Evolutionary conservation across 2,329 filamentous ascomycete species (phyloP).

Genomic region (Endothia cerciana): DNA sequence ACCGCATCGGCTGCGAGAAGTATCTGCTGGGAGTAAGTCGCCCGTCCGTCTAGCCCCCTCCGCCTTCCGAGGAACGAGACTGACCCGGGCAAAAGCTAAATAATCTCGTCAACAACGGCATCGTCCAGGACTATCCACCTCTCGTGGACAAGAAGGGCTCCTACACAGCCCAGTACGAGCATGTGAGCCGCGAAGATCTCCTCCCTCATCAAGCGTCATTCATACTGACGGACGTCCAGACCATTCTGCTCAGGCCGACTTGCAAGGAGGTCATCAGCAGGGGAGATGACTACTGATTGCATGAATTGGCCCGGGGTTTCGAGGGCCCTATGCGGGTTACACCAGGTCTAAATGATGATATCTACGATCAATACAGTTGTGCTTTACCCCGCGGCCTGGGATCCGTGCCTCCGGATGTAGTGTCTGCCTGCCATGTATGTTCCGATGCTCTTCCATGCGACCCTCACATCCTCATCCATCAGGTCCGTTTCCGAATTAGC

Average conservation of each 20-base stretch:
- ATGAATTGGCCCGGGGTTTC: not conserved
- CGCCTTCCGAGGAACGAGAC: slow-evolving; percentile 33
- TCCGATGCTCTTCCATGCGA: too few species aligned
- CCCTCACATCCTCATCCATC: too few species aligned
- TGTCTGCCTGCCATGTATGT: not conserved
- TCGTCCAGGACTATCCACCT: slow-evolving; percentile 89
- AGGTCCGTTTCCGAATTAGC: too few species aligned
- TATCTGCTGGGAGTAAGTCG: slow-evolving; percentile 80
- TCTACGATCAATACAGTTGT: slow-evolving; percentile 7
- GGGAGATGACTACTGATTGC: slow-evolving; percentile 76
- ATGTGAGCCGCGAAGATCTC: slow-evolving; percentile 62
- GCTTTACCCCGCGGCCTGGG: not conserved
- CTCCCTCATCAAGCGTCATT: not conserved
- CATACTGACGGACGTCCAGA: slow-evolving; percentile 50
- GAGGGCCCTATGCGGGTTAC: not conserved
- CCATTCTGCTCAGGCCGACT: slow-evolving; percentile 75
- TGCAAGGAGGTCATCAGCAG: slow-evolving; percentile 88
- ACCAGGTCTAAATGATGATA: not conserved
- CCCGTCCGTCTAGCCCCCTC: not conserved
- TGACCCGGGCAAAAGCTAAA: slow-evolving; percentile 65
- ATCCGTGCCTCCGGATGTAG: not conserved
- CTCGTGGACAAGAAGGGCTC: slow-evolving; percentile 91
- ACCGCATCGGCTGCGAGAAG: slow-evolving; percentile 92
- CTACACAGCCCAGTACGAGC: slow-evolving; percentile 92
- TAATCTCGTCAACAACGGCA: slow-evolving; percentile 78